Evolutionary conservation across 768 basidiomycete genomes (phyloP).

Genomic region (Heimioporus sp.): DNA sequence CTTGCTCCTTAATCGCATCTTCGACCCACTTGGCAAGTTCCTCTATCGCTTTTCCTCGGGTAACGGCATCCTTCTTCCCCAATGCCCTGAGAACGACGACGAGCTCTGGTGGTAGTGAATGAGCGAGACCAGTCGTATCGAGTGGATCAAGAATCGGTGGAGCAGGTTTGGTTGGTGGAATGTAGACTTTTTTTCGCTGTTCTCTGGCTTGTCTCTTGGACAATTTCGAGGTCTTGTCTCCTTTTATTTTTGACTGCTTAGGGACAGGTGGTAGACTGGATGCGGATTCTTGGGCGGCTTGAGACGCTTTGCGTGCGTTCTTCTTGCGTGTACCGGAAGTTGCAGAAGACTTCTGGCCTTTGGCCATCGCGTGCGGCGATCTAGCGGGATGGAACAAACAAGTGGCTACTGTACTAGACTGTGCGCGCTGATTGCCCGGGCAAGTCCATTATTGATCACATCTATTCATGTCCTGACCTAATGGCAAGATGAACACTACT

Average conservation of each 20-base stretch:
- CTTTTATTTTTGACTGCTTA: constrained; percentile 47
- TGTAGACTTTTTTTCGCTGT: constrained; percentile 81
- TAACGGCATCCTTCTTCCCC: constrained; percentile 87
- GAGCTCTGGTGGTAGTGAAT: constrained; percentile 74
- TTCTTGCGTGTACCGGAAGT: constrained; percentile 89
- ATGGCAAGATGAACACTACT: no score
- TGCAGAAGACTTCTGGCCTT: constrained; percentile 71
- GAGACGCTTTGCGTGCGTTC: constrained; percentile 73
- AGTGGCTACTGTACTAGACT: no score
- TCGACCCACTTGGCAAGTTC: constrained; percentile 74
- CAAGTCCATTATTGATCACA: no score
- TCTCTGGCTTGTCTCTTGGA: constrained; percentile 52
- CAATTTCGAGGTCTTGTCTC: constrained; percentile 47
- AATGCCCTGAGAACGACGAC: constrained; percentile 78
- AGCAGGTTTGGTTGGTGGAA: constrained; percentile 79
- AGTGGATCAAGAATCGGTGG: constrained; percentile 81
- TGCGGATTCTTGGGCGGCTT: constrained; percentile 15
- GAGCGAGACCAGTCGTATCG: constrained; percentile 77
- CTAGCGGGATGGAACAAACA: no score
- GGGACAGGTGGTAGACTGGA: constrained; percentile 27
- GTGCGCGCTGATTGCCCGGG: no score
- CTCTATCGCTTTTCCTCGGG: constrained; percentile 81
- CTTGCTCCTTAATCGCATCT: constrained; percentile 42
- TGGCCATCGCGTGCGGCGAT: constrained; percentile 34
- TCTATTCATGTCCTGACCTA: no score